Conservation (phyloP, 2,329 filamentous ascomycete species). For the Penicillium thymicola region DNA sequence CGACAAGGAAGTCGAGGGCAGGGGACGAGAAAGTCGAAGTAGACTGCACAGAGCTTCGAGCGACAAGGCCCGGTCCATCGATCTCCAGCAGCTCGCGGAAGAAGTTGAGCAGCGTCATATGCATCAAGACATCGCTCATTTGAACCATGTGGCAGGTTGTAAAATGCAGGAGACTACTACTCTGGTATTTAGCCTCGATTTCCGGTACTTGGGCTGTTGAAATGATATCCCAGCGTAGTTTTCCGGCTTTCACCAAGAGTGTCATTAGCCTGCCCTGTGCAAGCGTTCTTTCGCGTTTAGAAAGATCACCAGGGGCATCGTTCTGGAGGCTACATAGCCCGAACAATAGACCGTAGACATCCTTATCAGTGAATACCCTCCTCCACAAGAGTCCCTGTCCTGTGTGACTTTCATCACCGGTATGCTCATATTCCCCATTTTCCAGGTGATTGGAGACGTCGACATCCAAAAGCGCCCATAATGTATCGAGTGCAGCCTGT, state of each 20-base stretch:
- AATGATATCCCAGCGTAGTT: conserved; percentile 55
- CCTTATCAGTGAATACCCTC: conserved; percentile 58
- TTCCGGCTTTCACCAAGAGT: conserved; percentile 53
- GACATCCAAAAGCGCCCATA: conserved; percentile 53
- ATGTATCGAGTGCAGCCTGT: conserved; percentile 51
- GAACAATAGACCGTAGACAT: conserved; percentile 58
- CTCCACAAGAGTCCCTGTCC: conserved; percentile 59
- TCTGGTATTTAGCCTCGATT: conserved; percentile 46
- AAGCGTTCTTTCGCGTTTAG: conserved; percentile 54
- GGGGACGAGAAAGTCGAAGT: conserved; percentile 40
- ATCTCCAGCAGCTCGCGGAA: conserved; percentile 53
- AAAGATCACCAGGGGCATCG: conserved; percentile 39
- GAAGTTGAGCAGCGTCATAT: conserved; percentile 58
- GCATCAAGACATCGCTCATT: conserved; percentile 57
- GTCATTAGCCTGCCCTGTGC: conserved; percentile 60
- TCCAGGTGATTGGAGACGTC: conserved; percentile 41
- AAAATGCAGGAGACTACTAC: conserved; percentile 53
- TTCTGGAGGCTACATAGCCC: conserved; percentile 50
- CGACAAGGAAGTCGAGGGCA: conserved; percentile 52
- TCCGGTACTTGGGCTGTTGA: conserved; percentile 51
- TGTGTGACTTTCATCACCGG: conserved; percentile 21
- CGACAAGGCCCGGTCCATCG: conserved; percentile 35
- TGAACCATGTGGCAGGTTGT: conserved; percentile 56
- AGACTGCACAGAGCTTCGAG: conserved; percentile 31
- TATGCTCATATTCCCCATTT: conserved; percentile 22